Conservation (phyloP, 1,284 basidiomycete species). For the Moniliella sp. region DNA sequence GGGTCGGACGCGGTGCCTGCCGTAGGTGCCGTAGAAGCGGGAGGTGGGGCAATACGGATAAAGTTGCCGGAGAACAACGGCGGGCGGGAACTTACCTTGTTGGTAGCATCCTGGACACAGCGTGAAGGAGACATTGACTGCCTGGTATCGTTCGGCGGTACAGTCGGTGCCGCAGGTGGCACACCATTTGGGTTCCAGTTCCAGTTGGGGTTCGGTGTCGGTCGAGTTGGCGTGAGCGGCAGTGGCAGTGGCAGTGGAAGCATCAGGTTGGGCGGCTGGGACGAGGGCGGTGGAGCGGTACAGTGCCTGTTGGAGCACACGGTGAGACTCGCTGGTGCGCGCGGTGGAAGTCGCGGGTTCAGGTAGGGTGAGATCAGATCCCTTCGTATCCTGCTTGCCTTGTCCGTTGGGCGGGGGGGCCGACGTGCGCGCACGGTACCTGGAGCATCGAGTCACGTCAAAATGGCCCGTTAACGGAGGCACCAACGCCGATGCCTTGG, state of each 20-base stretch:
- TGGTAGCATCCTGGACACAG: constrained; percentile 53
- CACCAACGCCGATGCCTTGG: constrained; percentile 72
- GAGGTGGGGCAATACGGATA: constrained; percentile 49
- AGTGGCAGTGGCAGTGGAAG: constrained; percentile 2
- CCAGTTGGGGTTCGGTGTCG: constrained; percentile 39
- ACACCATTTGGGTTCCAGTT: constrained; percentile 50
- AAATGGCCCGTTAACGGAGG: constrained; percentile 97
- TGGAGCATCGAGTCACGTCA: too few relatives aligned
- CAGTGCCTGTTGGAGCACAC: constrained; percentile 27
- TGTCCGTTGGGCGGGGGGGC: constrained; percentile 54
- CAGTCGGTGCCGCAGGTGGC: constrained; percentile 89
- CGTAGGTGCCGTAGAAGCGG: neutral
- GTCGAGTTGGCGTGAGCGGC: constrained; percentile 13
- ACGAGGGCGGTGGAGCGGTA: constrained; percentile 26
- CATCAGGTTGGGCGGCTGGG: constrained; percentile 20
- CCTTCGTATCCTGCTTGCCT: constrained; percentile 38
- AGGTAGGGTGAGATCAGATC: too few relatives aligned
- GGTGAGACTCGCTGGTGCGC: constrained; percentile 35
- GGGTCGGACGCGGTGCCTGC: constrained; percentile 35
- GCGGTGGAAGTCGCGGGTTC: constrained; percentile 50
- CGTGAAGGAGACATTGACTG: constrained; percentile 61
- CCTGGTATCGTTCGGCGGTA: constrained; percentile 68
- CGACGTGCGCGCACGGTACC: too few relatives aligned
- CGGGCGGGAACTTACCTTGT: constrained; percentile 81
- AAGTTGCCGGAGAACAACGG: constrained; percentile 94